Evolutionary conservation across 176 grass and related monocot genomes (phyloP).

Genomic region (Oryza brachyantha): DNA sequence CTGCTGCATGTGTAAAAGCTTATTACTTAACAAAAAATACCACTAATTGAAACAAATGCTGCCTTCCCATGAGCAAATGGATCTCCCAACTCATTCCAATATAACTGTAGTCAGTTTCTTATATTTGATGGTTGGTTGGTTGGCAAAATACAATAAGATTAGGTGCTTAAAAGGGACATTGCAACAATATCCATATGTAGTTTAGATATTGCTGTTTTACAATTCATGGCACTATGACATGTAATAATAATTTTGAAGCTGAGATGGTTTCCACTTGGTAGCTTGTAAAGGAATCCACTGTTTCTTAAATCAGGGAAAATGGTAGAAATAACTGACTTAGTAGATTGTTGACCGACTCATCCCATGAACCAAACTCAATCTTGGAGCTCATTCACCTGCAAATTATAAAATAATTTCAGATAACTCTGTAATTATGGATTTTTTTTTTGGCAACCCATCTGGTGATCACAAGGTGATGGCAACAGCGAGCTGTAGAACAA

Average conservation of each 20-base stretch:
- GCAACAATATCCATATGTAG: background rate
- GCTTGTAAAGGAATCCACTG: background rate
- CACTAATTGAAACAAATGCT: background rate
- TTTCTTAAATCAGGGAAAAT: background rate
- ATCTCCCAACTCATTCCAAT: background rate
- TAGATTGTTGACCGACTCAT: too few species aligned
- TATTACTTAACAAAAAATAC: background rate
- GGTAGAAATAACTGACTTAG: background rate
- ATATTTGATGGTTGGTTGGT: too few species aligned
- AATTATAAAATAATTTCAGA: too few species aligned
- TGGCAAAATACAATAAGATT: too few species aligned
- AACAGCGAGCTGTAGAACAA: too few species aligned
- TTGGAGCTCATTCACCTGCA: too few species aligned
- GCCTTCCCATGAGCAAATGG: background rate
- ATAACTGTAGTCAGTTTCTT: background rate
- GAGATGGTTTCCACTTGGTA: too few species aligned
- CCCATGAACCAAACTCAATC: too few species aligned
- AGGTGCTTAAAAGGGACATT: too few species aligned
- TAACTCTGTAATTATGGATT: too few species aligned
- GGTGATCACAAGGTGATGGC: background rate
- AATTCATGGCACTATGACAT: background rate
- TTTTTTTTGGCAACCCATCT: background rate
- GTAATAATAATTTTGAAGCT: too few species aligned
- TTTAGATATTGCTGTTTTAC: background rate
- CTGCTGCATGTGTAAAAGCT: background rate